Evolutionary conservation across 495 filamentous ascomycete genomes (phyloP).

Genomic region (Penicillium riverlandense): DNA sequence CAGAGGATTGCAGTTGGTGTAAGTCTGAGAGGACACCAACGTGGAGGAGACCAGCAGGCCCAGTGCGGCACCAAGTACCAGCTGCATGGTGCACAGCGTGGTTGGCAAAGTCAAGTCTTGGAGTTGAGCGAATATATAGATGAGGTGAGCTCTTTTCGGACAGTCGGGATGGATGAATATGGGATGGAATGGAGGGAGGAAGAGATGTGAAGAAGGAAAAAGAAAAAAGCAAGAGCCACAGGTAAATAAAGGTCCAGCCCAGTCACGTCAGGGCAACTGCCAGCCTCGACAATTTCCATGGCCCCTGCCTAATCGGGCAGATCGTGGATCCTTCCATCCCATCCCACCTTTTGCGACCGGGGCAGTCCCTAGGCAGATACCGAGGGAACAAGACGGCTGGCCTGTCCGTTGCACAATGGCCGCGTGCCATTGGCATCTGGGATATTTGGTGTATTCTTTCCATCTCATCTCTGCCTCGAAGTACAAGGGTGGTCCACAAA

Average conservation of each 20-base stretch:
- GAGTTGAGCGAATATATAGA: neutral
- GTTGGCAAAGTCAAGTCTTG: too few relatives aligned
- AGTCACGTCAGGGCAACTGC: slow-evolving; percentile 7
- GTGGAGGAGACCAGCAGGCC: slow-evolving; percentile 19
- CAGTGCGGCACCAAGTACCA: slow-evolving; percentile 17
- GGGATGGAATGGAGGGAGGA: neutral
- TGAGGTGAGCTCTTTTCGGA: neutral
- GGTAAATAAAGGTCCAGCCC: neutral
- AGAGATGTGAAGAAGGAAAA: neutral
- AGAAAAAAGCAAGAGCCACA: neutral
- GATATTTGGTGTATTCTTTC: too few relatives aligned
- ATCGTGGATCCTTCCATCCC: too few relatives aligned
- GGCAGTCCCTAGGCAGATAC: too few relatives aligned
- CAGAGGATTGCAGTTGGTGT: slow-evolving; percentile 66
- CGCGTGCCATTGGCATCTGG: too few relatives aligned
- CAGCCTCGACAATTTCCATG: slow-evolving; percentile 10
- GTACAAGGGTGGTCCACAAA: neutral
- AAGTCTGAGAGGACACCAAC: slow-evolving; percentile 63
- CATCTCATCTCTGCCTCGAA: too few relatives aligned
- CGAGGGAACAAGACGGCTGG: too few relatives aligned
- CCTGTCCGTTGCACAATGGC: too few relatives aligned
- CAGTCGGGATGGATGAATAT: neutral
- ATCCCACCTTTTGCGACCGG: too few relatives aligned
- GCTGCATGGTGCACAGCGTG: slow-evolving; percentile 17
- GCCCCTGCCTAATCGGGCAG: too few relatives aligned